phyloP scores from a whole-genome alignment of 352 stramenopile genomes.

The Phytophthora tentaculata region DNA sequence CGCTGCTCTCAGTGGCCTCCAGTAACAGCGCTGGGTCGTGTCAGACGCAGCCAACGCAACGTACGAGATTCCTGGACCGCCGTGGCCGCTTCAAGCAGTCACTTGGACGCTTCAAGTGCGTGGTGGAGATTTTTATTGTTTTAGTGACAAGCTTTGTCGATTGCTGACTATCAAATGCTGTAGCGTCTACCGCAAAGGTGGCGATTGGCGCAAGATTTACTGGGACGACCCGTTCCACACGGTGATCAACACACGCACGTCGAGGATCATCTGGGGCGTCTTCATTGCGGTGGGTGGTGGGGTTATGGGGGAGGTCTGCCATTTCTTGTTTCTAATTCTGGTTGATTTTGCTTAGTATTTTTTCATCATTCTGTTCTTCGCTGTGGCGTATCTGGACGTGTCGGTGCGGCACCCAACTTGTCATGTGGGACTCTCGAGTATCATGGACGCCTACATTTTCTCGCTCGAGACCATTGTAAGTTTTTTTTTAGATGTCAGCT shows the following conservation, averaged over 20 bases:
- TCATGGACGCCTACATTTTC: conserved; percentile 89
- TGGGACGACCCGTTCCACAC: conserved; percentile 89
- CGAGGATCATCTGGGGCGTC: conserved; percentile 79
- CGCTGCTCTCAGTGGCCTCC: conserved; percentile 42
- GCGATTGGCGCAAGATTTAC: conserved; percentile 87
- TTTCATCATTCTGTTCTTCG: conserved; percentile 84
- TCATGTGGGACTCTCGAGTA: conserved; percentile 73
- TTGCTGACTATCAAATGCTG: conserved; percentile 15
- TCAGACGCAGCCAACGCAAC: conserved; percentile 15
- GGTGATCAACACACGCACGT: conserved; percentile 87
- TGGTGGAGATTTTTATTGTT: conserved; percentile 11
- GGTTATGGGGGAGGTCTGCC: too few relatives aligned
- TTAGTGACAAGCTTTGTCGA: conserved; percentile 7
- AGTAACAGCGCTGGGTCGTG: conserved; percentile 5
- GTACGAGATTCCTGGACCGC: conserved; percentile 65
- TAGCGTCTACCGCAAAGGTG: conserved; percentile 70
- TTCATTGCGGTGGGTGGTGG: conserved; percentile 62
- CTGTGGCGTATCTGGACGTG: conserved; percentile 75
- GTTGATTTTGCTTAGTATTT: conserved; percentile 57
- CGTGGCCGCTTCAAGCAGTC: conserved; percentile 73
- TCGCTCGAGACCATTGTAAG: conserved; percentile 88
- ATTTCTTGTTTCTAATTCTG: too few relatives aligned
- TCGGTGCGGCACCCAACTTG: conserved; percentile 65
- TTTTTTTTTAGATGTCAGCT: too few relatives aligned
- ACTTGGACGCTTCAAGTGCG: conserved; percentile 72